phyloP scores from a whole-genome alignment of 1,139 yeast genomes.

The Hyphopichia khmerensis region DNA sequence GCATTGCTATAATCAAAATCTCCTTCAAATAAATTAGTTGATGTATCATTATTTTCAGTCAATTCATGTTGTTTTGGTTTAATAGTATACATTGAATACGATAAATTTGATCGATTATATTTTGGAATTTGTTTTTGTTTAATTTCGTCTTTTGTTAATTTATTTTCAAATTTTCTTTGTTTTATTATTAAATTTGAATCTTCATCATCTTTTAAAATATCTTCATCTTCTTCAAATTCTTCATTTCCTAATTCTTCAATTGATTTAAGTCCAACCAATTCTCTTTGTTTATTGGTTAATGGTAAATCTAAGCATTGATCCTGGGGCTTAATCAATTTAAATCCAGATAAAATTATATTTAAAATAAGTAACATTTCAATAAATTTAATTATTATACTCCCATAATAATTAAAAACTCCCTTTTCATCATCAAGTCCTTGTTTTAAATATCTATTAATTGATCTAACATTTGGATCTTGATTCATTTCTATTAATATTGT shows the following conservation, averaged over 20 bases:
- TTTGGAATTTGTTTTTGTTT: conserved; percentile 6
- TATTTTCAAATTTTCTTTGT: conserved; percentile 6
- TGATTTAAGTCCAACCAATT: conserved; percentile 32
- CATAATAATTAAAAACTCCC: background rate
- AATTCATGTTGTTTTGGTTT: background rate
- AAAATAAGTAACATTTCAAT: conserved; percentile 13
- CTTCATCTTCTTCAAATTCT: background rate
- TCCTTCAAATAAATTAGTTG: background rate
- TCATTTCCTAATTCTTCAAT: conserved; percentile 7
- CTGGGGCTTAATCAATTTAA: conserved; percentile 25
- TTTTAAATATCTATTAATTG: background rate
- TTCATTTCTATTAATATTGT: background rate
- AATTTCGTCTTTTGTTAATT: background rate
- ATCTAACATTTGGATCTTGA: conserved; percentile 1
- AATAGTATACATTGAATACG: conserved; percentile 6
- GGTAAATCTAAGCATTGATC: conserved; percentile 47
- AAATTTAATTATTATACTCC: conserved; percentile 1
- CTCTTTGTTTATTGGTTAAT: conserved; percentile 35
- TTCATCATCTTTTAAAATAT: conserved; percentile 7
- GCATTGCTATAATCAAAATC: background rate
- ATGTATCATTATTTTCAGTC: background rate
- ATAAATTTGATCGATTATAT: conserved; percentile 6
- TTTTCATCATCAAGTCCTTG: background rate
- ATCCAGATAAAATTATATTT: conserved; percentile 16
- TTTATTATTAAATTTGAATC: conserved; percentile 7